Conservation (phyloP, 2,329 filamentous ascomycete species). For the Ophiostoma perfectum region DNA sequence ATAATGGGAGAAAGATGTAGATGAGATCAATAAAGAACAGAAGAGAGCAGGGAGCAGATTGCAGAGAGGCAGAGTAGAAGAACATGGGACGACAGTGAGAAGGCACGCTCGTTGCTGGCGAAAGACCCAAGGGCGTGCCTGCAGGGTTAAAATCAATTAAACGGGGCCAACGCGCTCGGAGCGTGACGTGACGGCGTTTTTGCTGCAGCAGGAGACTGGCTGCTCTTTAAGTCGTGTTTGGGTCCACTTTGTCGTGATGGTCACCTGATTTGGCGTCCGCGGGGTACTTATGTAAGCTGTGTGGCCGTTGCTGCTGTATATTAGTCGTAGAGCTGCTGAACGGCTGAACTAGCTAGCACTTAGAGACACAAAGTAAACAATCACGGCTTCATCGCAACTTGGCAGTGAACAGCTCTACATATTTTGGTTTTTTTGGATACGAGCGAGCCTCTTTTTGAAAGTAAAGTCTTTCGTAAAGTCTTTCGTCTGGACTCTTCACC, state of each 20-base stretch:
- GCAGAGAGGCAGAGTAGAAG: not conserved
- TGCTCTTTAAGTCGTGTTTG: conserved; percentile 27
- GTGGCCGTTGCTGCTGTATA: no score
- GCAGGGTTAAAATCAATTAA: conserved; percentile 25
- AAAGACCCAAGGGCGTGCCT: conserved; percentile 2
- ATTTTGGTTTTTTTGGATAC: not conserved
- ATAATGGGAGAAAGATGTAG: not conserved
- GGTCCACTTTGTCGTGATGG: conserved; percentile 18
- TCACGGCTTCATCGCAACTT: not conserved
- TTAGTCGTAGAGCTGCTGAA: no score
- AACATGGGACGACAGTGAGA: no score
- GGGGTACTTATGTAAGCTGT: conserved; percentile 13
- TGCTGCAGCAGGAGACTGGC: not conserved
- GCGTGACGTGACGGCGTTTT: conserved; percentile 30
- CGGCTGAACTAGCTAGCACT: not conserved
- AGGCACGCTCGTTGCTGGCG: not conserved
- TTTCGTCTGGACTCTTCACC: not conserved
- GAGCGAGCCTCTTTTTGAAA: no score
- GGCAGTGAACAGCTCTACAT: no score
- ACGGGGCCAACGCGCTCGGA: conserved; percentile 27
- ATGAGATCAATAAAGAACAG: not conserved
- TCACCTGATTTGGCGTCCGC: conserved; percentile 25
- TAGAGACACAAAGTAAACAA: conserved; percentile 2
- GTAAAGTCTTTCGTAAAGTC: no score
- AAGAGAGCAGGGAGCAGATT: not conserved